These are phyloP conservation scores for Paracamarosporium sp. DNA, from an alignment of 2,329 filamentous ascomycete genomes.

Conservation along the genomic window DNA sequence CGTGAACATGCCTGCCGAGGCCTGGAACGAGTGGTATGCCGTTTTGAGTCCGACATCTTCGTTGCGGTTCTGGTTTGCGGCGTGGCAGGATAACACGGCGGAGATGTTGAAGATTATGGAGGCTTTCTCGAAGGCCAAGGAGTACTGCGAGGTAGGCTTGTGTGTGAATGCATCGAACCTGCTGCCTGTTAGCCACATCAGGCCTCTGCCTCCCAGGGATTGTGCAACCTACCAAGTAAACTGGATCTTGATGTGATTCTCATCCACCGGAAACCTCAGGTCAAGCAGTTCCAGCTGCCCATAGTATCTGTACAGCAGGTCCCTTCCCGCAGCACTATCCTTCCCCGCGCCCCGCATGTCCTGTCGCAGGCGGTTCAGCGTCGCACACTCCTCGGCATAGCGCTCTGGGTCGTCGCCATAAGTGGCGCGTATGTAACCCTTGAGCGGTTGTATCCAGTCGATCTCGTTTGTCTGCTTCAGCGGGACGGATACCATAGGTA, in stretches of 20 bases:
- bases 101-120: constrained; percentile 99
- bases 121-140: constrained; percentile 95
- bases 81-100: constrained; percentile 94
- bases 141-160: constrained; percentile 96
- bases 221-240: constrained; percentile 81
- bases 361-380: constrained; percentile 92
- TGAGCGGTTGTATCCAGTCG: constrained; percentile 93
- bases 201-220: not conserved
- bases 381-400: constrained; percentile 93
- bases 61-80: constrained; percentile 87
- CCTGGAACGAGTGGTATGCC: constrained; percentile 97
- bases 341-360: constrained; percentile 98
- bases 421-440: constrained; percentile 88
- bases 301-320: constrained; percentile 96
- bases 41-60: constrained; percentile 95
- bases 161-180: constrained; percentile 99
- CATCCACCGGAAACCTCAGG: constrained; percentile 93
- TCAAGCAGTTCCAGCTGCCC: constrained; percentile 95
- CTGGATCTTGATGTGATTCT: constrained; percentile 98
- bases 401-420: constrained; percentile 97
- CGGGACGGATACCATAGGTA: constrained; percentile 94
- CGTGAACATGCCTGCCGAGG: constrained; percentile 98
- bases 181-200: constrained; percentile 27
- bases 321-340: constrained; percentile 91
- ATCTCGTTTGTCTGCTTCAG: constrained; percentile 96